phyloP scores from a whole-genome alignment of 306 rosid genomes.

The Pterocarpus santalinus region DNA sequence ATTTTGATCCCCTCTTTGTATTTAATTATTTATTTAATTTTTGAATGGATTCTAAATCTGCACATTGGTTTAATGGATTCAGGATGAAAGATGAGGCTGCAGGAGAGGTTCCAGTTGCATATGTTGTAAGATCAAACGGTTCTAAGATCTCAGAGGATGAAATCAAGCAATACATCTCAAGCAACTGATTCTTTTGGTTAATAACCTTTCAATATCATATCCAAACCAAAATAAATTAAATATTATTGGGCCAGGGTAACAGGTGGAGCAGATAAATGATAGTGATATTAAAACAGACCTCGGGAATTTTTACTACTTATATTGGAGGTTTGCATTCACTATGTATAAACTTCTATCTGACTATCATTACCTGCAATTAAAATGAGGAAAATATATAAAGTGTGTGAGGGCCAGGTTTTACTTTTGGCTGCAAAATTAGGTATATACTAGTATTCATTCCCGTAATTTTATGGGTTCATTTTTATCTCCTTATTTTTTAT shows the following conservation, averaged over 20 bases:
- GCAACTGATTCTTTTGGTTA: constrained; percentile 48
- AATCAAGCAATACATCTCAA: constrained; percentile 75
- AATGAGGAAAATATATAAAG: neutral
- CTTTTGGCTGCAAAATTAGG: neutral
- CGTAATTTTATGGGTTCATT: too few relatives aligned
- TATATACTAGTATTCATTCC: too few relatives aligned
- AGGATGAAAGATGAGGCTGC: constrained; percentile 89
- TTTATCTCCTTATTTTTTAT: too few relatives aligned
- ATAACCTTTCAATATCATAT: neutral
- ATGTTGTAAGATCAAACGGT: constrained; percentile 73
- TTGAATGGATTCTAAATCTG: neutral
- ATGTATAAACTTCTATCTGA: neutral
- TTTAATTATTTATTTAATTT: neutral
- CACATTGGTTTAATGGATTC: constrained; percentile 7
- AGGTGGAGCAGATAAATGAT: neutral
- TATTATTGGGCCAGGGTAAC: neutral
- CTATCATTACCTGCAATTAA: neutral
- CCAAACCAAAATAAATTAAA: neutral
- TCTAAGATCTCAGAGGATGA: constrained; percentile 72
- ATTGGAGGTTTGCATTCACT: neutral
- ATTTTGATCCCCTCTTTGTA: neutral
- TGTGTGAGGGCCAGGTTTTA: neutral
- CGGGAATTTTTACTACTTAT: too few relatives aligned
- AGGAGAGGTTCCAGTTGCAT: constrained; percentile 90
- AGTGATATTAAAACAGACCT: neutral